A percentile compares a stretch with the other conserved stretches of the same genome.
These are phyloP conservation scores for Coemansia sp. DNA, from an alignment of 192 early-diverging fungal species.

Conservation along the genomic window DNA sequence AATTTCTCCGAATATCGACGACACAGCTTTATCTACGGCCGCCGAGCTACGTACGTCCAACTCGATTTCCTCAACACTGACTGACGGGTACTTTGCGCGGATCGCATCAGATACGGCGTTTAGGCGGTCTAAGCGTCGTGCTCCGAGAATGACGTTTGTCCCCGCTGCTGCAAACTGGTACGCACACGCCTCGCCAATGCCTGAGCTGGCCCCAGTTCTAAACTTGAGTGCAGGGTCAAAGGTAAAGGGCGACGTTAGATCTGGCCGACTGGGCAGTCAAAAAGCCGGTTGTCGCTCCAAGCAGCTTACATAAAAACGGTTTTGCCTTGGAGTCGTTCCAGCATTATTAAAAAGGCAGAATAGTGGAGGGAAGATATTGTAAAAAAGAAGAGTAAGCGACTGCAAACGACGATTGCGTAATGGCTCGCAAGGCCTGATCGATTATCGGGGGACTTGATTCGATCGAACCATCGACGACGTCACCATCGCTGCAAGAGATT, in stretches of 20 bases:
- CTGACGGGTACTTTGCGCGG: constrained; percentile 37
- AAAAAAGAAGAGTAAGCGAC: not conserved
- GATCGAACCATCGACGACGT: too few species aligned
- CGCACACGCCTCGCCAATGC: constrained; percentile 53
- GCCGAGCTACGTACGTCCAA: constrained; percentile 69
- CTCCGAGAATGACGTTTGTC: constrained; percentile 56
- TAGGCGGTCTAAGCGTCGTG: constrained; percentile 65
- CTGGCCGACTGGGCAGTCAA: not conserved
- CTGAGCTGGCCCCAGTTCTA: constrained; percentile 54
- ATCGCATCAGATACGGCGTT: constrained; percentile 57
- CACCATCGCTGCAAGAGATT: too few species aligned
- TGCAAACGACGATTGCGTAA: too few species aligned
- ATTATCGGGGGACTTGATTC: too few species aligned
- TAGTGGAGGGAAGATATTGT: not conserved
- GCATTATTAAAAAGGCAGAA: constrained; percentile 20
- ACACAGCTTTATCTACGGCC: constrained; percentile 52
- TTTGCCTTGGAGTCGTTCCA: constrained; percentile 43
- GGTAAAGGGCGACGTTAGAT: not conserved
- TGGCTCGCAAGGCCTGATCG: too few species aligned
- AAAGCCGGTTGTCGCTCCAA: too few species aligned
- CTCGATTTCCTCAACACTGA: constrained; percentile 59
- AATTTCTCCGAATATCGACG: constrained; percentile 57
- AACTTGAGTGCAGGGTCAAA: not conserved
- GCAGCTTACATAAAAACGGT: constrained; percentile 43
- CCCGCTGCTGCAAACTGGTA: constrained; percentile 48